Conservation (phyloP, 2,329 filamentous ascomycete species). For the Aspergillus ruber region DNA sequence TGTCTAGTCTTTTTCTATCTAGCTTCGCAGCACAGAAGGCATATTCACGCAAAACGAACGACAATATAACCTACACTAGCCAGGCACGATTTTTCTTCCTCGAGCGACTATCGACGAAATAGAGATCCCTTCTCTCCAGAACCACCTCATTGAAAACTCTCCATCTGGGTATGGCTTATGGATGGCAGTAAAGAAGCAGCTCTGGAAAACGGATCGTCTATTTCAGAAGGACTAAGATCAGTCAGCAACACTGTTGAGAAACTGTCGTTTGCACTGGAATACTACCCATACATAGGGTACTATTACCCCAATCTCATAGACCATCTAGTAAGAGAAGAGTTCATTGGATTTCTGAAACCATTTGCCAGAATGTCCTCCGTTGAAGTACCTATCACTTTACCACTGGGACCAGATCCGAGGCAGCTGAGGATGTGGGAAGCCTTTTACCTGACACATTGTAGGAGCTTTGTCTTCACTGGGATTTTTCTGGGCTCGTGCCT, state of each 20-base stretch:
- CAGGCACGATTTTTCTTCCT: background rate
- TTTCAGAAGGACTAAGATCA: background rate
- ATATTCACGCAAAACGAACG: background rate
- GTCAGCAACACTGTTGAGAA: background rate
- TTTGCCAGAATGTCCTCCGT: background rate
- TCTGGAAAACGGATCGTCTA: background rate
- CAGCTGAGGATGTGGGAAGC: background rate
- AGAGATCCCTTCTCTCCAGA: background rate
- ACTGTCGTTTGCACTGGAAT: slow-evolving; percentile 2
- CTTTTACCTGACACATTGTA: background rate
- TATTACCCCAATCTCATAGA: background rate
- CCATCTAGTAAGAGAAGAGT: background rate
- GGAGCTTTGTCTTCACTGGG: background rate
- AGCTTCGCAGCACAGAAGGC: background rate
- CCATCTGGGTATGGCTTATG: background rate
- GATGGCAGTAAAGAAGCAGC: background rate
- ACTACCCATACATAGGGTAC: slow-evolving; percentile 1
- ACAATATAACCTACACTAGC: background rate
- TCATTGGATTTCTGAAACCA: background rate
- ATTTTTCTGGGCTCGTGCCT: background rate
- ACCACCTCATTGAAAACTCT: background rate
- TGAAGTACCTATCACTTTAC: slow-evolving; percentile 1
- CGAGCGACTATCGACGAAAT: background rate
- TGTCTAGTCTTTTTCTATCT: background rate
- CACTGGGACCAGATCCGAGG: background rate